These are phyloP conservation scores for Periconia macrospinosa DNA, from an alignment of 2,329 filamentous ascomycete species.

Conservation along the genomic window DNA sequence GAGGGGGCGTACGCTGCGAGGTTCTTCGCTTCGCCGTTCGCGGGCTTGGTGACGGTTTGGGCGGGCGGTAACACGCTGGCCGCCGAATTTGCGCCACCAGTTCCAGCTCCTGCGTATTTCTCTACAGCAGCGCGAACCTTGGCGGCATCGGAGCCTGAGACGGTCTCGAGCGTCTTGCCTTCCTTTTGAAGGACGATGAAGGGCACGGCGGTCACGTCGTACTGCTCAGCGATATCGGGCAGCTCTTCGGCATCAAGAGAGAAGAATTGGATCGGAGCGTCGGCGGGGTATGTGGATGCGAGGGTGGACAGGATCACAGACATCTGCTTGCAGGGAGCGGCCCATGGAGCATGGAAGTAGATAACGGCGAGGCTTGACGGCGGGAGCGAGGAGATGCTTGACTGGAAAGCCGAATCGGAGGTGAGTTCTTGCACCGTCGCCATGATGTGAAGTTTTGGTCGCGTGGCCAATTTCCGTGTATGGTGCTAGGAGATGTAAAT, in stretches of 20 bases:
- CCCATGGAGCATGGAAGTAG: constrained; percentile 97
- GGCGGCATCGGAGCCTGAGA: constrained; percentile 86
- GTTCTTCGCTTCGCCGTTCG: constrained; percentile 42
- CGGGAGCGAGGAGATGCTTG: constrained; percentile 68
- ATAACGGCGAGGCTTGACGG: constrained; percentile 75
- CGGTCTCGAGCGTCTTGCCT: constrained; percentile 75
- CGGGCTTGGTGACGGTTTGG: constrained; percentile 49
- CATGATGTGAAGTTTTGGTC: constrained; percentile 23
- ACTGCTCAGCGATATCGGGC: constrained; percentile 85
- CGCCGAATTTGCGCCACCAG: constrained; percentile 28
- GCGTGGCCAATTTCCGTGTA: not conserved
- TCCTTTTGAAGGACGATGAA: constrained; percentile 83
- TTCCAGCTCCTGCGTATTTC: constrained; percentile 65
- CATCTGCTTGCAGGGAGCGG: constrained; percentile 95
- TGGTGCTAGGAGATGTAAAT: not conserved
- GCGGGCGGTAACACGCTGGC: constrained; percentile 44
- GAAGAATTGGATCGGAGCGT: constrained; percentile 77
- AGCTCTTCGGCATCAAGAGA: constrained; percentile 94
- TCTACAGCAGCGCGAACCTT: constrained; percentile 87
- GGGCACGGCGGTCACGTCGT: constrained; percentile 93
- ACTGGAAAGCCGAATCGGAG: constrained; percentile 72
- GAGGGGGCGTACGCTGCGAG: constrained; percentile 51
- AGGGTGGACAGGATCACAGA: constrained; percentile 81
- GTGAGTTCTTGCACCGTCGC: constrained; percentile 73
- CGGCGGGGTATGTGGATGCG: constrained; percentile 78